Evolutionary conservation across 2,329 filamentous ascomycete genomes (phyloP).

Genomic region (Exophiala sideris): DNA sequence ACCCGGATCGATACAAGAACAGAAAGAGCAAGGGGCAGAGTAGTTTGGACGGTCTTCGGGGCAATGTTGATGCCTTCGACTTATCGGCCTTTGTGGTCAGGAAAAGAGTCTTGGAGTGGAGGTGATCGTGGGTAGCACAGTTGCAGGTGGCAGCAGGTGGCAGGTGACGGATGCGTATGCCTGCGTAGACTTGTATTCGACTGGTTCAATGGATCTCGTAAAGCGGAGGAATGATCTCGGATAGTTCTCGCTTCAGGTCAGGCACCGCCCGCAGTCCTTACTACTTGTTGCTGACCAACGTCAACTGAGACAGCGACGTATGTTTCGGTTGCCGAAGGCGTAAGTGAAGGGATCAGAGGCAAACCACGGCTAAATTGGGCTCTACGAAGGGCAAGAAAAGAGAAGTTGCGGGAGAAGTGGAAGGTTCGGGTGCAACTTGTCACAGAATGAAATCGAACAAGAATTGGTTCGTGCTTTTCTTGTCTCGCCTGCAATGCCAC

Average conservation of each 20-base stretch:
- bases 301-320: slow-evolving; percentile 8
- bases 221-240: slow-evolving; percentile 1
- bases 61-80: no score
- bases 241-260: slow-evolving; percentile 1
- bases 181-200: neutral
- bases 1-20: no score
- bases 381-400: neutral
- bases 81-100: neutral
- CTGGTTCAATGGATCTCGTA: neutral
- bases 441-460: neutral
- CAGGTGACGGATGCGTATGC: neutral
- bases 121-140: neutral
- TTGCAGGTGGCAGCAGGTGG: neutral
- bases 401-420: neutral
- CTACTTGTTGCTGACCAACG: neutral
- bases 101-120: neutral
- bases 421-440: neutral
- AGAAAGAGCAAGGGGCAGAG: no score
- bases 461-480: neutral
- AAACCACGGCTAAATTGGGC: neutral
- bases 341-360: neutral
- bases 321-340: slow-evolving; percentile 4
- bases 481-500: slow-evolving; percentile 1
- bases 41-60: no score
- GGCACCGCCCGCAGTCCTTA: neutral